Evolutionary conservation across 495 filamentous ascomycete species (phyloP), one percentile per base, ranked within the genome.

Genomic region (Neurospora hispaniola): DNA sequence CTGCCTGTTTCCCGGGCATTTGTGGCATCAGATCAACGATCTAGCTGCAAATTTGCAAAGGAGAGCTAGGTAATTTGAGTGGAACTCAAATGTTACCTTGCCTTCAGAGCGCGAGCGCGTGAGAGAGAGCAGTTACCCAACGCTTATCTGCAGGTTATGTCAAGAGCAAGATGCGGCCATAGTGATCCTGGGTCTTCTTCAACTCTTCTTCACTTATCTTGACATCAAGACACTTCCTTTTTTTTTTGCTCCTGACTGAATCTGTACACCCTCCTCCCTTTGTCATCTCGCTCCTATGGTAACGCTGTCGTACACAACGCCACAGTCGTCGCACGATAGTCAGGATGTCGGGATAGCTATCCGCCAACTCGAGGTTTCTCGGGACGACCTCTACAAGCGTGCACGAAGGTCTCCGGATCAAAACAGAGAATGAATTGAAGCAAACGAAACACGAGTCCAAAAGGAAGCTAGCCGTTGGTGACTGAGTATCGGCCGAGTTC

Each of bases 281-380:
- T 74, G 70, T 70, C 76, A 74, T 38, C 42, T 74, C 59, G 35
- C 54, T 46, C 62, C 39, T 71, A 68, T 70, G 46, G 42, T n/a
- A 62, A 75, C 73, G 40, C 71, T 71, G 71, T 73, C 42, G 72
- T 72, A 71, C 42, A 74, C 20, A 42, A 48, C 41, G 18, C 41
- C 23, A 71, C 70, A 46, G 35, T 71, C 39, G 41, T 71, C 54
- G 27, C 54, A 66, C 54, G 54, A 66, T 66, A 66, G 23, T 35
- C 54, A 31, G 12, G 27, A 62, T 62, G 14, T 14, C 54, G 54
- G 14, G 54, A 66, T 35, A 66, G 54, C 27, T 38, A 66, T 66
- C 27, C 27, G 31, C 54, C 16, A 35, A 66, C 54, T 66, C 27
- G 6, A 66, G 27, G 54, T 16, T 62, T 66, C 54, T 31, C 27